Conservation (phyloP, 116 monocot species). For the Phalaenopsis hybrid region DNA sequence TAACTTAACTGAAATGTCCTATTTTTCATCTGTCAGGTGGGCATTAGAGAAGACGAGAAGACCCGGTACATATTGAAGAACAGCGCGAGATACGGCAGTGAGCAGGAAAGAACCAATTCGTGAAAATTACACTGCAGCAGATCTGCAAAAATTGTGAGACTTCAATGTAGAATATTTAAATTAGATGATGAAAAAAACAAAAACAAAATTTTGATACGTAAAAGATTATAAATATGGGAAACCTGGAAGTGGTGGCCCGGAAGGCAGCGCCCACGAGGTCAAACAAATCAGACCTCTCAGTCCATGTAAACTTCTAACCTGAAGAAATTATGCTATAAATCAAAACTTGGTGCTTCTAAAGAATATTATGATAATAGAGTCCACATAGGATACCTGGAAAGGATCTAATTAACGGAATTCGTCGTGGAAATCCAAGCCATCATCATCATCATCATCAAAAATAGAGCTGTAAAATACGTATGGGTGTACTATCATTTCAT, state of each 20-base stretch:
- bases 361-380: background rate
- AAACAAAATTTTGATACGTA: background rate
- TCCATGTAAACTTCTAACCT: background rate
- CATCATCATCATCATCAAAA: slow-evolving; percentile 62
- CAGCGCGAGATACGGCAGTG: background rate
- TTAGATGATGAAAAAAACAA: background rate
- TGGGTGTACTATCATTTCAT: slow-evolving; percentile 83
- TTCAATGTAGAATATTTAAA: background rate
- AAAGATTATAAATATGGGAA: background rate
- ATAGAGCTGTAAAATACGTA: slow-evolving; percentile 87
- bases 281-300: background rate
- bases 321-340: background rate
- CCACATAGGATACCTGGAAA: slow-evolving; percentile 11
- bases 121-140: background rate
- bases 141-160: background rate
- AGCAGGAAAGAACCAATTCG: background rate
- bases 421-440: slow-evolving; percentile 53
- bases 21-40: no score
- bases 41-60: no score
- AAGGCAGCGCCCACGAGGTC: background rate
- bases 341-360: background rate
- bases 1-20: no score
- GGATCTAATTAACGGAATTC: slow-evolving; percentile 59
- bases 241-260: background rate
- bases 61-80: background rate